Conservation (phyloP, 2,329 filamentous ascomycete species). For the Dendryphion nanum region DNA sequence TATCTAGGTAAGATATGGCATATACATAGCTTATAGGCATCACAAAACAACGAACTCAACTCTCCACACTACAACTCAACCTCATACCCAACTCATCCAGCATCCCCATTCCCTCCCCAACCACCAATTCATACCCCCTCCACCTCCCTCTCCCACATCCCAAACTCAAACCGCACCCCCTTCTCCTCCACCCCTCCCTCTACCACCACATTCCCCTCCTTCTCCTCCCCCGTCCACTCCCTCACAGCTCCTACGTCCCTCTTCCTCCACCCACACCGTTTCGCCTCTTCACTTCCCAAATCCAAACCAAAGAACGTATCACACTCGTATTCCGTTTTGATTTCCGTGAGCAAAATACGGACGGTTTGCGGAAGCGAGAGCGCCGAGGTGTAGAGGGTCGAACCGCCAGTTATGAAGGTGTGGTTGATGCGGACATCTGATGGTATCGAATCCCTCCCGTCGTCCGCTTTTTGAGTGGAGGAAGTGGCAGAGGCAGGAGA, state of each 20-base stretch:
- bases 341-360: slow-evolving; percentile 68
- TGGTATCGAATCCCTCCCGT: not conserved
- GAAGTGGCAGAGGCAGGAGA: no score
- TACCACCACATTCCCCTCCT: slow-evolving; percentile 49
- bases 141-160: slow-evolving; percentile 60
- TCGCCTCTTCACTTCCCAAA: slow-evolving; percentile 44
- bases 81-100: not conserved
- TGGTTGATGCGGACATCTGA: slow-evolving; percentile 2
- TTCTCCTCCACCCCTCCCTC: slow-evolving; percentile 68
- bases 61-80: no score
- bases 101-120: not conserved
- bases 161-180: slow-evolving; percentile 66
- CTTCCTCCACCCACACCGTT: slow-evolving; percentile 53
- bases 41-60: no score
- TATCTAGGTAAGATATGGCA: no score
- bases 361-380: slow-evolving; percentile 58
- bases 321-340: slow-evolving; percentile 69
- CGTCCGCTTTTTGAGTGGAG: not conserved
- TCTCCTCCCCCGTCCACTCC: slow-evolving; percentile 65
- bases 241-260: slow-evolving; percentile 54
- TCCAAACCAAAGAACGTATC: slow-evolving; percentile 71
- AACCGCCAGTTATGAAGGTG: slow-evolving; percentile 87
- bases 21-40: no score
- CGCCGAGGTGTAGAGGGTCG: slow-evolving; percentile 76
- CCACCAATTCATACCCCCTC: not conserved